A percentile compares a stretch with the other conserved stretches of the same genome.
phyloP scores from a whole-genome alignment of 208 protist genomes.

The Blechomonas ayalai region DNA sequence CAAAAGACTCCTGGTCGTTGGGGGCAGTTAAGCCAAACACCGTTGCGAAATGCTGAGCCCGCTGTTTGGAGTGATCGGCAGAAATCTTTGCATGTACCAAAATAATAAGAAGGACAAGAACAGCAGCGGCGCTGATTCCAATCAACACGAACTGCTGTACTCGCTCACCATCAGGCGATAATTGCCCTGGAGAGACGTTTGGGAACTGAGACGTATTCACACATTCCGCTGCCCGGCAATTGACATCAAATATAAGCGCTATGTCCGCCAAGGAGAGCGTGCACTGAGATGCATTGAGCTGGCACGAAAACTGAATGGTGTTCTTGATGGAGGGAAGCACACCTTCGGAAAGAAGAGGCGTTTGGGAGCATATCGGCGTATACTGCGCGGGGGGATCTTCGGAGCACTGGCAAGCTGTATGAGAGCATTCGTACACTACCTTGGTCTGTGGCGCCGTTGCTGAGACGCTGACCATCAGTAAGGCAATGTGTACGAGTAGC shows the following conservation, averaged over 20 bases:
- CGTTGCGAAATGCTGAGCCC: too few species aligned
- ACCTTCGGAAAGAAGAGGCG: conserved; percentile 20
- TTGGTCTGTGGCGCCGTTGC: conserved; percentile 4
- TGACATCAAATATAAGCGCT: conserved; percentile 48
- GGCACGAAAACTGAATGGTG: conserved; percentile 43
- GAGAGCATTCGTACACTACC: conserved; percentile 54
- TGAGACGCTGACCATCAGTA: conserved; percentile 67
- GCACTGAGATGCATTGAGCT: conserved; percentile 19
- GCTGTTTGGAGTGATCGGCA: too few species aligned
- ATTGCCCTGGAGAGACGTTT: conserved; percentile 6
- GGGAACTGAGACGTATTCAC: conserved; percentile 49
- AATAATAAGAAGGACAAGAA: too few species aligned
- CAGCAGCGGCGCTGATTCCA: neutral
- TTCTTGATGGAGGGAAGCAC: conserved; percentile 62
- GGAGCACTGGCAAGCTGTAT: conserved; percentile 57
- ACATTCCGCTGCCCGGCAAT: conserved; percentile 70
- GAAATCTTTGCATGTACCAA: too few species aligned
- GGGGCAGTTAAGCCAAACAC: too few species aligned
- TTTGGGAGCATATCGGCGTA: conserved; percentile 57
- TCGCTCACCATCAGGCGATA: neutral
- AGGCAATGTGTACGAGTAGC: conserved; percentile 37
- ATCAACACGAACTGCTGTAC: conserved; percentile 3
- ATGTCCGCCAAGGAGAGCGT: conserved; percentile 51
- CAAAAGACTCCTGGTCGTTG: too few species aligned
- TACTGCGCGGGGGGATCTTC: conserved; percentile 52